Conservation (phyloP, 2,329 filamentous ascomycete genomes). For the Endothia cerciana region DNA sequence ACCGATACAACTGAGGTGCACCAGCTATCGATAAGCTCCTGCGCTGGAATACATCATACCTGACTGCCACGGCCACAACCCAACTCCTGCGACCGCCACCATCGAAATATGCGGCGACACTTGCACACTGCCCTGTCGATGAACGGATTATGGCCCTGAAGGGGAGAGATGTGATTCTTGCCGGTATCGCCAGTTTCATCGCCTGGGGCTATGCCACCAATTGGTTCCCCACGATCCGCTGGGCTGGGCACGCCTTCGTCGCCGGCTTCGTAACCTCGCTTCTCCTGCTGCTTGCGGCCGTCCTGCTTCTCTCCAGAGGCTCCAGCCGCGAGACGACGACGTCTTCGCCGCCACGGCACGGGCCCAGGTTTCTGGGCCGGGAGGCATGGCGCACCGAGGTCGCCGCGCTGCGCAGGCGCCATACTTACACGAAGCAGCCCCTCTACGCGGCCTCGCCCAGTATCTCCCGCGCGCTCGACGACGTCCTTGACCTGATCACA, state of each 20-base stretch:
- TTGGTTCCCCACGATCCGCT: slow-evolving; percentile 82
- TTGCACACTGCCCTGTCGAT: slow-evolving; percentile 21
- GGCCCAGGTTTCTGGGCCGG: slow-evolving; percentile 63
- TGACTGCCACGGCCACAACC: not conserved
- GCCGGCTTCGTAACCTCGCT: slow-evolving; percentile 65
- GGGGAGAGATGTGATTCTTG: slow-evolving; percentile 72
- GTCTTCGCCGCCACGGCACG: slow-evolving; percentile 47
- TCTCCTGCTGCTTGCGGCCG: slow-evolving; percentile 58
- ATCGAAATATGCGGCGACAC: slow-evolving; percentile 26
- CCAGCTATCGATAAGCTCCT: slow-evolving; percentile 28
- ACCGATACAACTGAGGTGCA: too few relatives aligned
- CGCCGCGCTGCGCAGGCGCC: slow-evolving; percentile 65
- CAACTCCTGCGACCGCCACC: not conserved
- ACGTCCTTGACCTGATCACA: slow-evolving; percentile 74
- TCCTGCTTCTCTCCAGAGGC: slow-evolving; percentile 65
- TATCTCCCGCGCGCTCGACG: slow-evolving; percentile 80
- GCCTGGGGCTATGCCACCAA: slow-evolving; percentile 86
- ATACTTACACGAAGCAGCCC: slow-evolving; percentile 68
- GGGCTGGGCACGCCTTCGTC: slow-evolving; percentile 82
- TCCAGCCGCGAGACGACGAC: slow-evolving; percentile 45
- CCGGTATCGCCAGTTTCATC: slow-evolving; percentile 72
- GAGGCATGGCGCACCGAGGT: slow-evolving; percentile 73
- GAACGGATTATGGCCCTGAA: slow-evolving; percentile 66
- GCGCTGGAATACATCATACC: slow-evolving; percentile 24
- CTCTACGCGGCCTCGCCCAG: slow-evolving; percentile 77